Evolutionary conservation across 2,329 filamentous ascomycete species (phyloP).

Genomic region (Elsinoe batatas): DNA sequence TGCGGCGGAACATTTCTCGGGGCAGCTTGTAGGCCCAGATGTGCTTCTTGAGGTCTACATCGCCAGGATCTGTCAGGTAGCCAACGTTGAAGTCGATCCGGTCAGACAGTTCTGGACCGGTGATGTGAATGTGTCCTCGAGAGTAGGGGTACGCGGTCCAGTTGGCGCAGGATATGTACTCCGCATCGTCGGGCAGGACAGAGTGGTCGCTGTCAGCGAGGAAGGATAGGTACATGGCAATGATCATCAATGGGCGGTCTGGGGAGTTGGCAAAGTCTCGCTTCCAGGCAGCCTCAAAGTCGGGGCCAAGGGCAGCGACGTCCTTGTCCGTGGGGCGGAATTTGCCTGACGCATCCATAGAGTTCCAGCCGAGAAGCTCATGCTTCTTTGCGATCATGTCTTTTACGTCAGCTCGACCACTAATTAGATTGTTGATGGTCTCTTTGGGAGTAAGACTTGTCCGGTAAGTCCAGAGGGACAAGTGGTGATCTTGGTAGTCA

Average conservation of each 20-base stretch:
- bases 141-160: constrained; percentile 54
- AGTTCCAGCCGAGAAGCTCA: constrained; percentile 48
- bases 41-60: constrained; percentile 42
- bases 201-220: constrained; percentile 23
- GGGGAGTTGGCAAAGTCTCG: constrained; percentile 40
- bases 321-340: constrained; percentile 46
- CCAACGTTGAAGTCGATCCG: constrained; percentile 48
- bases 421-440: constrained; percentile 46
- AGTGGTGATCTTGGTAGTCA: constrained; percentile 48
- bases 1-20: constrained; percentile 51
- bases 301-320: constrained; percentile 42
- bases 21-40: constrained; percentile 56
- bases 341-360: constrained; percentile 46
- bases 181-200: constrained; percentile 27
- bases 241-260: constrained; percentile 42
- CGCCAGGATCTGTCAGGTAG: constrained; percentile 44
- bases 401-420: constrained; percentile 38
- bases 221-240: constrained; percentile 29
- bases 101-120: constrained; percentile 34
- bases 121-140: constrained; percentile 52
- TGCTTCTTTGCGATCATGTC: constrained; percentile 38
- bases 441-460: constrained; percentile 37
- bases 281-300: constrained; percentile 47
- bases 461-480: constrained; percentile 45
- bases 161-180: constrained; percentile 45